Conservation (phyloP, 306 rosid genomes). For the Hylodesmum podocarpum region DNA sequence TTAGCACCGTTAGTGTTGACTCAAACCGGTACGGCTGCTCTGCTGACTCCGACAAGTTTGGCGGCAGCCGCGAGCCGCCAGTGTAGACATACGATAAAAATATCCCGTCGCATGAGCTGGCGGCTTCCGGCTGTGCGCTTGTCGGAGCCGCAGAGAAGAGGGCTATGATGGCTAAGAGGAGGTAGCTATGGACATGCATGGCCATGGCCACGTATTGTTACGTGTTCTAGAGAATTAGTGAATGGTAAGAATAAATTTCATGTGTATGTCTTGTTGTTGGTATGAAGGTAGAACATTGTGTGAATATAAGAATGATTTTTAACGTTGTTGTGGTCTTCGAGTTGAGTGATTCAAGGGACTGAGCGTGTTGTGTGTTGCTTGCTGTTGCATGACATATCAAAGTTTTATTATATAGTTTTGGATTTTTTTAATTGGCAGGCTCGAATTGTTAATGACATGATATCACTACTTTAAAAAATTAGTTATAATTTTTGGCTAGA, state of each 20-base stretch:
- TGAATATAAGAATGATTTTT: not conserved
- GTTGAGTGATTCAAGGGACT: slow-evolving; percentile 6
- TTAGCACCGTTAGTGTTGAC: slow-evolving; percentile 59
- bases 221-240: not conserved
- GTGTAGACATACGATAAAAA: slow-evolving; percentile 56
- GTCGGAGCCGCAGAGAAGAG: not conserved
- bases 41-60: slow-evolving; percentile 32
- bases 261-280: not conserved
- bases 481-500: too few species aligned
- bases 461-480: too few species aligned
- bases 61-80: slow-evolving; percentile 40
- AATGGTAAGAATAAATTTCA: not conserved
- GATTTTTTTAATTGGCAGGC: not conserved
- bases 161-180: too few species aligned
- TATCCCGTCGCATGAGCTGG: slow-evolving; percentile 55
- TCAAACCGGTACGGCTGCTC: slow-evolving; percentile 66
- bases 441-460: not conserved
- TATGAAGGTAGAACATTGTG: not conserved
- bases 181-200: not conserved
- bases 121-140: too few species aligned
- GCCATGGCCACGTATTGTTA: not conserved
- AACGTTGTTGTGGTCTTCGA: not conserved
- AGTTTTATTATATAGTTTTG: not conserved
- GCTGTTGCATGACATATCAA: not conserved
- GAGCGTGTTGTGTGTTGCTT: not conserved